These are phyloP conservation scores for Daldinia loculata DNA, from an alignment of 495 filamentous ascomycete genomes.

Conservation along the genomic window DNA sequence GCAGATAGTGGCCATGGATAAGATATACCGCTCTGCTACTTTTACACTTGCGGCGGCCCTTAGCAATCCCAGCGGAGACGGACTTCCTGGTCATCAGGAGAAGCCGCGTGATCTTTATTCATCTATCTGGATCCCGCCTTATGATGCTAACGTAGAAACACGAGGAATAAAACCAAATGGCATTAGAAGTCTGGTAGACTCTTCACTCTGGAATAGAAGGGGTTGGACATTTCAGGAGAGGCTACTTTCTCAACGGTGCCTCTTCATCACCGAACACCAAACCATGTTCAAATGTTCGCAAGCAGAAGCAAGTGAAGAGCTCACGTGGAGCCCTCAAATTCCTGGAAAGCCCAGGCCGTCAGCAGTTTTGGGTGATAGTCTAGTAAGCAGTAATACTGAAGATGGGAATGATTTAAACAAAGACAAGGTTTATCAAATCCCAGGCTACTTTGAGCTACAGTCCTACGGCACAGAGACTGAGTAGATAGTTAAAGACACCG, in stretches of 20 bases:
- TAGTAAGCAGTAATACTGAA: background rate
- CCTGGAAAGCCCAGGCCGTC: no score
- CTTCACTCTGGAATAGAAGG: background rate
- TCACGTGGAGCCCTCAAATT: background rate
- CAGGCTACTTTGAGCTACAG: background rate
- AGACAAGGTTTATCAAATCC: background rate
- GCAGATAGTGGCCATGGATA: background rate
- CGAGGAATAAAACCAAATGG: background rate
- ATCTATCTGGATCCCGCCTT: background rate
- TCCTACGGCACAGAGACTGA: background rate
- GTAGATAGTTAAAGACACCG: background rate
- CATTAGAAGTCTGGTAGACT: background rate
- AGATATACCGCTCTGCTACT: background rate
- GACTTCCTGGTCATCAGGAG: background rate
- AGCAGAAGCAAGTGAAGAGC: background rate
- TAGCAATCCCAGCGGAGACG: background rate
- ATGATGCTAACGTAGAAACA: no score
- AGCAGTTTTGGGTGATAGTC: background rate
- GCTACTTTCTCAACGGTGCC: background rate
- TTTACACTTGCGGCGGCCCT: background rate
- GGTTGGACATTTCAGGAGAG: background rate
- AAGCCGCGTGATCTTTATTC: background rate
- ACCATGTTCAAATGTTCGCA: background rate
- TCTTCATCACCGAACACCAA: background rate
- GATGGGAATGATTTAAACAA: background rate